Evolutionary conservation across 306 rosid species (phyloP).

Genomic region (Purshia tridentata): DNA sequence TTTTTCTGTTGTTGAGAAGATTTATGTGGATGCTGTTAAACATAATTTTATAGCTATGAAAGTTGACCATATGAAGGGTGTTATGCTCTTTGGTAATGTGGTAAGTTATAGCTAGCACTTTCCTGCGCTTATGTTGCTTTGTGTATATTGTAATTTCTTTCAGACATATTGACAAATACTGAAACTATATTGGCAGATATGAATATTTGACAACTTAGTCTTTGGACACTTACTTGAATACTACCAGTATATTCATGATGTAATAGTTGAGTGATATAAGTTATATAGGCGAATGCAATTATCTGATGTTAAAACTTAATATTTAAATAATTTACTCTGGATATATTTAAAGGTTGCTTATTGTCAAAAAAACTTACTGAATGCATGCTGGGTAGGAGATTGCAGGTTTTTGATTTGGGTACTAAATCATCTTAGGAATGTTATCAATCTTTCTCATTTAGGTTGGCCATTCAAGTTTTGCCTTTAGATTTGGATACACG

Average conservation of each 20-base stretch:
- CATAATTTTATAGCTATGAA: slow-evolving; percentile 82
- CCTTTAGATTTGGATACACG: background rate
- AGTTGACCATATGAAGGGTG: slow-evolving; percentile 80
- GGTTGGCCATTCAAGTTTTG: background rate
- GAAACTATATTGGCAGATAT: too few relatives aligned
- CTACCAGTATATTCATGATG: too few relatives aligned
- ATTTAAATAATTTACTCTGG: background rate
- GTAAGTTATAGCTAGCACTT: slow-evolving; percentile 29
- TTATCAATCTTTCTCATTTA: too few relatives aligned
- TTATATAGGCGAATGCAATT: background rate
- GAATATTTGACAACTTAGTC: background rate
- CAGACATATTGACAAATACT: background rate
- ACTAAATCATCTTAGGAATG: too few relatives aligned
- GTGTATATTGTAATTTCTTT: background rate
- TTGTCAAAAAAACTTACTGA: background rate
- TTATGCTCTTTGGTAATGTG: slow-evolving; percentile 47
- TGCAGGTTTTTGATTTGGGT: too few relatives aligned
- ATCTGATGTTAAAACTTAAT: background rate
- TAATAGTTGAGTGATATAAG: background rate
- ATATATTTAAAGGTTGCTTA: background rate
- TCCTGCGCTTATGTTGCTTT: background rate
- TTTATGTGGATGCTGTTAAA: slow-evolving; percentile 93
- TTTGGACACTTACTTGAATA: too few relatives aligned
- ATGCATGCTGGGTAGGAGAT: background rate
- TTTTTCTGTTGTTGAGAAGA: slow-evolving; percentile 74